Conservation (phyloP, 164 flowering plant species). For the Sextonia rubra region DNA sequence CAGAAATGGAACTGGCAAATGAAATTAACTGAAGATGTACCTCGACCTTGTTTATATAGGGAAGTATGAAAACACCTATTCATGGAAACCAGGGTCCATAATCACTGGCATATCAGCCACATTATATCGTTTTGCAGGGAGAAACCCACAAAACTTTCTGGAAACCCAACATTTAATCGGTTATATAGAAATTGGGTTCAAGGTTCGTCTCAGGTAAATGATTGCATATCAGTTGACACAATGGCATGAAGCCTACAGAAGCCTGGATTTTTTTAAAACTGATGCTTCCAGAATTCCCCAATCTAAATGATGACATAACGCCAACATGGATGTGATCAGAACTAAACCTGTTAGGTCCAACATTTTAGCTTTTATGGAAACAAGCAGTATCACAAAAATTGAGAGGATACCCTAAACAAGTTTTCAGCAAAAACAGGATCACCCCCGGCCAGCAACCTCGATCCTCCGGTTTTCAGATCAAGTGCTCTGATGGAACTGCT, state of each 20-base stretch:
- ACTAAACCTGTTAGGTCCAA: background rate
- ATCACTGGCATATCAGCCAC: too few species aligned
- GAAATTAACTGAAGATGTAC: background rate
- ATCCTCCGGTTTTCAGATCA: slow-evolving; percentile 80
- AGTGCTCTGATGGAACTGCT: slow-evolving; percentile 94
- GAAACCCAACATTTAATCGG: background rate
- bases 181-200: background rate
- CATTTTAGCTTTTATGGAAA: background rate
- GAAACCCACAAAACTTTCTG: background rate
- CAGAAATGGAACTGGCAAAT: background rate
- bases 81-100: background rate
- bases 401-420: slow-evolving; percentile 61
- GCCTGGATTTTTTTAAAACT: too few species aligned
- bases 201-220: background rate
- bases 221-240: too few species aligned
- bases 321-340: background rate
- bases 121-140: background rate
- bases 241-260: too few species aligned
- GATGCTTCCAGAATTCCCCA: too few species aligned
- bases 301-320: background rate
- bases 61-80: too few species aligned
- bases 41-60: background rate
- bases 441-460: slow-evolving; percentile 86
- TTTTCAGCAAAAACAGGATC: slow-evolving; percentile 85
- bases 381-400: background rate